phyloP scores from a whole-genome alignment of 768 basidiomycete species.

The Harrya chromipes region DNA sequence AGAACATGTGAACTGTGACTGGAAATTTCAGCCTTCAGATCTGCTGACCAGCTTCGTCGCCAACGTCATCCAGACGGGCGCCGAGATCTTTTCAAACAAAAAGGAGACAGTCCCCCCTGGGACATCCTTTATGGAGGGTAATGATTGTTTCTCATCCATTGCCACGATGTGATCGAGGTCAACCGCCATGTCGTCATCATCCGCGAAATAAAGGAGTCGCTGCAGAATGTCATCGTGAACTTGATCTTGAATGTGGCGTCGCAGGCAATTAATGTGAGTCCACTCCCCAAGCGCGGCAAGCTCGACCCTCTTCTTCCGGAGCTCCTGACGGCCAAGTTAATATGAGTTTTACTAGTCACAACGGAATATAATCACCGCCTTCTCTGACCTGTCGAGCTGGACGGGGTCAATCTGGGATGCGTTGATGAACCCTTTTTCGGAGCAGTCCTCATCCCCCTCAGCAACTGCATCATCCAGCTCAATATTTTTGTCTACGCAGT shows the following conservation, averaged over 20 bases:
- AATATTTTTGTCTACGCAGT: conserved; percentile 1
- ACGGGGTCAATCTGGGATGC: conserved; percentile 60
- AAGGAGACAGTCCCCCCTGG: conserved; percentile 73
- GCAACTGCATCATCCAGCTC: conserved; percentile 27
- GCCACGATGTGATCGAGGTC: conserved; percentile 46
- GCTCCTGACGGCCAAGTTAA: conserved; percentile 41
- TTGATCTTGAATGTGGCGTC: conserved; percentile 38
- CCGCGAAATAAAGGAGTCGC: conserved; percentile 35
- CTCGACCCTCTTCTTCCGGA: conserved; percentile 63
- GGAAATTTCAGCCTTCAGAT: background rate
- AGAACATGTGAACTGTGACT: background rate
- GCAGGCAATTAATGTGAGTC: conserved; percentile 80
- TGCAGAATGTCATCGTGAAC: conserved; percentile 68
- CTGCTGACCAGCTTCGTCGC: background rate
- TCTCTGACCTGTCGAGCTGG: conserved; percentile 45
- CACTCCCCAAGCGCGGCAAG: conserved; percentile 77
- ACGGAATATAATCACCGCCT: conserved; percentile 41
- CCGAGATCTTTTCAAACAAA: conserved; percentile 63
- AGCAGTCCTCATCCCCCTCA: conserved; percentile 28
- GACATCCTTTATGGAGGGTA: conserved; percentile 43
- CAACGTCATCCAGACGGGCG: conserved; percentile 6
- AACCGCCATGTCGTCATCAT: conserved; percentile 33
- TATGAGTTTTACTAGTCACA: background rate
- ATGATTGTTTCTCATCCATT: conserved; percentile 32
- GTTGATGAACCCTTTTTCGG: conserved; percentile 51